Conservation (phyloP, 176 grass and related monocot species). For the Oryza meyeriana region DNA sequence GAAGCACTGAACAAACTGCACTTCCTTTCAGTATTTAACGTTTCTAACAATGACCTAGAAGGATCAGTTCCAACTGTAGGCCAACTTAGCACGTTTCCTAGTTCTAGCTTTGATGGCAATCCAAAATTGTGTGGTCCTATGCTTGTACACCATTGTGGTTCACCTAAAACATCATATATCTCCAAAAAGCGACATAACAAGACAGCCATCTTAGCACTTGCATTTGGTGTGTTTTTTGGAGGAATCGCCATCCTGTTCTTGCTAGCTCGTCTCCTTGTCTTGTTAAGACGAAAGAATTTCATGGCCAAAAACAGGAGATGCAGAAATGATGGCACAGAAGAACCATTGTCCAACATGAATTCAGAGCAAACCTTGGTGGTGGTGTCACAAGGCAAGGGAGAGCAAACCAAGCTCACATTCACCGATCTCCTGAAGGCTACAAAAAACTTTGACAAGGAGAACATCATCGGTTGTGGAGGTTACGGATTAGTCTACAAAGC, state of each 20-base stretch:
- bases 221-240: conserved; percentile 45
- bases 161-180: not conserved
- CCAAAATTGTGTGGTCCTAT: conserved; percentile 47
- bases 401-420: conserved; percentile 30
- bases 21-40: conserved; percentile 50
- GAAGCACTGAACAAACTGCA: conserved; percentile 12
- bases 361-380: conserved; percentile 27
- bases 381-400: not conserved
- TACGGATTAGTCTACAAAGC: conserved; percentile 80
- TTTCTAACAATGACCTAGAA: conserved; percentile 48
- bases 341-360: not conserved
- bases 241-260: conserved; percentile 26
- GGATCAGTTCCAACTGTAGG: conserved; percentile 38
- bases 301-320: not conserved
- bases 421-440: conserved; percentile 57
- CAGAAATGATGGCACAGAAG: not conserved
- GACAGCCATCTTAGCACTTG: conserved; percentile 11
- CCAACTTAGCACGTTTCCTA: conserved; percentile 49
- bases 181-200: not conserved
- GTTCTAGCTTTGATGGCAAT: conserved; percentile 44
- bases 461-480: conserved; percentile 63
- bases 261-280: conserved; percentile 19
- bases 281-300: not conserved
- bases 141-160: conserved; percentile 31
- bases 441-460: conserved; percentile 61